Evolutionary conservation across 331 rosid genomes (phyloP).

Genomic region (Erythrophleum ivorense): DNA sequence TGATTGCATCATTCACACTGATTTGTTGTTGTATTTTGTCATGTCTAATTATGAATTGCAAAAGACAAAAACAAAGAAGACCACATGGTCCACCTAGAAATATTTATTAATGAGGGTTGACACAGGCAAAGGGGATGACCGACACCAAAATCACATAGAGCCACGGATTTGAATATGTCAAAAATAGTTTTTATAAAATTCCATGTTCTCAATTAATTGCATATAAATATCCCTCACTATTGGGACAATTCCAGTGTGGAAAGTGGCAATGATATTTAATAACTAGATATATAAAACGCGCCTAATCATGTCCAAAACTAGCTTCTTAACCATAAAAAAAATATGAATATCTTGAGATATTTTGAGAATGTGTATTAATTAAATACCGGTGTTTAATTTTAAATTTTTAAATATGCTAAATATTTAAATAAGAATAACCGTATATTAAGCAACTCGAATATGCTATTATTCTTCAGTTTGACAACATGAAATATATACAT

Average conservation of each 20-base stretch:
- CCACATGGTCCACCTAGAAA: not conserved
- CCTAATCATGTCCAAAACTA: too few relatives aligned
- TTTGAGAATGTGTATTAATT: not conserved
- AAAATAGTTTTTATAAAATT: not conserved
- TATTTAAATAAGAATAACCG: not conserved
- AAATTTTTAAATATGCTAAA: not conserved
- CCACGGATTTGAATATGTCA: constrained; percentile 4
- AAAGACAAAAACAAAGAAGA: not conserved
- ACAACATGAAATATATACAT: too few relatives aligned
- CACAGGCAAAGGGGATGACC: not conserved
- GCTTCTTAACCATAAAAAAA: not conserved
- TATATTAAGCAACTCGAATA: not conserved
- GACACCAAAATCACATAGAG: not conserved
- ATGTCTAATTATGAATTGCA: not conserved
- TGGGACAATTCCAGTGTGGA: not conserved
- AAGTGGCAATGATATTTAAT: constrained; percentile 7
- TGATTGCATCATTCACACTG: not conserved
- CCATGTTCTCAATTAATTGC: not conserved
- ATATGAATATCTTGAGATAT: not conserved
- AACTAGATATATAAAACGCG: not conserved
- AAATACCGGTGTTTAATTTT: not conserved
- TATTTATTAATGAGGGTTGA: not conserved
- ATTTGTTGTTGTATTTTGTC: not conserved
- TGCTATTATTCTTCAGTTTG: not conserved
- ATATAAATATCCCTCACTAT: not conserved